Evolutionary conservation across 306 rosid species (phyloP), one percentile per base, ranked within the genome.

Genomic region (Purshia tridentata): DNA sequence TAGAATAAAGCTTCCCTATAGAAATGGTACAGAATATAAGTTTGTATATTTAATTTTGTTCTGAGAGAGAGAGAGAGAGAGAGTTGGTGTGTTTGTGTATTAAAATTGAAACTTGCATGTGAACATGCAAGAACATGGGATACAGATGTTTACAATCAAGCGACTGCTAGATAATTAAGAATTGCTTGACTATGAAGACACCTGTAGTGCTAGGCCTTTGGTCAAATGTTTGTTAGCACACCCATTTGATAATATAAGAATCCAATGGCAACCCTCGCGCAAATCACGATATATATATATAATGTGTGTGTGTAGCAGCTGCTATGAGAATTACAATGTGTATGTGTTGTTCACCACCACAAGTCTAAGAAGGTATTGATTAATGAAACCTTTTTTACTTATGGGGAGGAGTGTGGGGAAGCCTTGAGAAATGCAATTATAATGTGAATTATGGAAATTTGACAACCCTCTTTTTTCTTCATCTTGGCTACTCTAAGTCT

Each of bases 101-200:
- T 61, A 52, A 53, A 45, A 44, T 37, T 59, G 16, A 70, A 68
- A 53, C 73, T 72, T 56, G 68, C 37, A 60, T 44, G 45, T 55
- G 80, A 83, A 82, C 89, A 70, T 83, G 84, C 22, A 67, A 71
- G 84, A 84, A 85, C 91, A 82, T 82, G 89, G 89, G 72, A 44
- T 81, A 77, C 86, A 86, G 83, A 58, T 84, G 81, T 84, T 74
- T 74, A 72, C 81, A 59, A 71, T 50, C 18, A 8, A 53, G 9
- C 11, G 73, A 69, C 19, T 52, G 58, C 51, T 70, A 39, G 57
- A 65, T 29, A 29, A 1, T n/a, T n/a, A 29, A 29, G 65, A 79
- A 45, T 67, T 73, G 14, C 64, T 78, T 49, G 80, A 70, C 81
- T 6, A 20, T 18, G 65, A 70, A 69, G 77, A 74, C 72, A 46